Percentiles rank a stretch among this genome's conserved stretches.
Evolutionary conservation across 306 rosid species (phyloP).

Genomic region (Malus fusca): DNA sequence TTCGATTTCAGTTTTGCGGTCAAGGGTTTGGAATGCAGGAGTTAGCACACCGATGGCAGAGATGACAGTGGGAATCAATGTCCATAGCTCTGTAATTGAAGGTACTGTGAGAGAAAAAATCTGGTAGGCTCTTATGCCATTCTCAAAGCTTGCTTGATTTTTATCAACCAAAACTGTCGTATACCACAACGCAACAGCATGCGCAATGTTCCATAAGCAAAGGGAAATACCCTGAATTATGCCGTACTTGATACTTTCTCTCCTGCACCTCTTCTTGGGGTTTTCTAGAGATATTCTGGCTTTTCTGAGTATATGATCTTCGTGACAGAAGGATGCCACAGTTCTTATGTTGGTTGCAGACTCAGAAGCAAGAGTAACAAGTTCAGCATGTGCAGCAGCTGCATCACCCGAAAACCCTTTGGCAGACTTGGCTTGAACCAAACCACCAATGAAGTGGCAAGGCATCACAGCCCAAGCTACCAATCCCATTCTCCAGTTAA

Average conservation of each 20-base stretch:
- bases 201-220: constrained; percentile 89
- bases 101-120: constrained; percentile 93
- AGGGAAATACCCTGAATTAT: constrained; percentile 72
- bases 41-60: constrained; percentile 66
- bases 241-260: constrained; percentile 67
- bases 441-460: constrained; percentile 93
- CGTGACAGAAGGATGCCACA: constrained; percentile 79
- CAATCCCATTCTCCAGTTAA: constrained; percentile 83
- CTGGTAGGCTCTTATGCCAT: constrained; percentile 80
- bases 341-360: constrained; percentile 79
- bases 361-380: constrained; percentile 68
- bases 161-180: constrained; percentile 56
- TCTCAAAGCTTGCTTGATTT: constrained; percentile 48
- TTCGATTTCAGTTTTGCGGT: constrained; percentile 59
- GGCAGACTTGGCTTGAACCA: constrained; percentile 84
- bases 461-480: constrained; percentile 99
- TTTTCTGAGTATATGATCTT: constrained; percentile 55
- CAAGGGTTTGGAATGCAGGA: constrained; percentile 78
- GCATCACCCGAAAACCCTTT: constrained; percentile 81
- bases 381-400: constrained; percentile 59
- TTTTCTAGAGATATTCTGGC: constrained; percentile 51
- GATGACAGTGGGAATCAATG: constrained; percentile 73
- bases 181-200: constrained; percentile 89
- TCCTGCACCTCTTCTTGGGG: constrained; percentile 57
- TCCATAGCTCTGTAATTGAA: constrained; percentile 84